These are phyloP conservation scores for Stereocaulon alpinum DNA, from an alignment of 495 filamentous ascomycete genomes.

Conservation along the genomic window DNA sequence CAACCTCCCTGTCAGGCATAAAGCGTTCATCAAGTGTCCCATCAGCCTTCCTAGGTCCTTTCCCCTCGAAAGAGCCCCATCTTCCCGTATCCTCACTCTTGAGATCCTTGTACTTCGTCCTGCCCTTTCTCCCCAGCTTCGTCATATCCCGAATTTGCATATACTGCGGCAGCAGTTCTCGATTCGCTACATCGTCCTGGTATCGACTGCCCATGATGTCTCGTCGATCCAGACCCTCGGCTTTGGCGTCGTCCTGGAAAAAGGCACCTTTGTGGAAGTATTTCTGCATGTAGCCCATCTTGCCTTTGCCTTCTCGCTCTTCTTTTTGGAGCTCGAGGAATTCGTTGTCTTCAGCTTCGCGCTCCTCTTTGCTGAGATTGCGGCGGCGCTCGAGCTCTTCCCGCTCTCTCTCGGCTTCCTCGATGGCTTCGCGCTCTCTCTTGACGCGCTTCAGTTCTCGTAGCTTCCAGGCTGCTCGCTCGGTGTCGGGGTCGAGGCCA, in stretches of 20 bases:
- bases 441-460: slow-evolving; percentile 82
- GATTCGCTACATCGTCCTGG: slow-evolving; percentile 67
- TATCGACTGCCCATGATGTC: slow-evolving; percentile 74
- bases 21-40: slow-evolving; percentile 57
- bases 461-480: slow-evolving; percentile 87
- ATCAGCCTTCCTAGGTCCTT: slow-evolving; percentile 35
- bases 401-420: slow-evolving; percentile 69
- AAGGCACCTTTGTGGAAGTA: slow-evolving; percentile 97
- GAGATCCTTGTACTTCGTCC: slow-evolving; percentile 82
- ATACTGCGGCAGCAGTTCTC: slow-evolving; percentile 77
- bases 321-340: slow-evolving; percentile 71
- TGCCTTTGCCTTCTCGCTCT: slow-evolving; percentile 74
- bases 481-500: slow-evolving; percentile 75
- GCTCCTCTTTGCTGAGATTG: slow-evolving; percentile 77
- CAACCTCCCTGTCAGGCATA: slow-evolving; percentile 48
- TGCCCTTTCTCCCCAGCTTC: slow-evolving; percentile 82
- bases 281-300: slow-evolving; percentile 88
- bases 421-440: slow-evolving; percentile 75
- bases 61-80: slow-evolving; percentile 59
- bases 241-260: slow-evolving; percentile 69
- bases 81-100: slow-evolving; percentile 84
- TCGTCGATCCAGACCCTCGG: slow-evolving; percentile 59
- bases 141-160: slow-evolving; percentile 93
- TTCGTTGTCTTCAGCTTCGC: slow-evolving; percentile 73
- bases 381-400: slow-evolving; percentile 84